A percentile compares a stretch with the other conserved stretches of the same genome.
Conservation (phyloP, 257 asterid genomes). For the Solanum arcanum region DNA sequence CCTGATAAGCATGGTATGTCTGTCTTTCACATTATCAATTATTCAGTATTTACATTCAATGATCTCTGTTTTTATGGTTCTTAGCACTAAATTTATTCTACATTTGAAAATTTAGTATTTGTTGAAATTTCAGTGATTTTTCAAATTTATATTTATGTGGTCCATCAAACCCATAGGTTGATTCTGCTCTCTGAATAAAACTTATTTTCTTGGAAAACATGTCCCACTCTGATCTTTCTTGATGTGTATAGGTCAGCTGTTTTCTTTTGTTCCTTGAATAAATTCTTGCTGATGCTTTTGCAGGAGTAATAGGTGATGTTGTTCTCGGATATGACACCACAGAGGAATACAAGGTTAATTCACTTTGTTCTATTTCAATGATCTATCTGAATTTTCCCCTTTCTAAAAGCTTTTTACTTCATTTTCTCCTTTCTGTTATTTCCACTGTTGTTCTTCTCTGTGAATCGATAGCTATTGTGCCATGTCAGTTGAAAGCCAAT, state of each 20-base stretch:
- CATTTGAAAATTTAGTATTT: neutral
- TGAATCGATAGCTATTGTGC: neutral
- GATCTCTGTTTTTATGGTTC: neutral
- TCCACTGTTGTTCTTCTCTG: neutral
- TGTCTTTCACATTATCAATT: neutral
- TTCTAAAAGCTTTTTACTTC: neutral
- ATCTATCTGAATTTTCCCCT: neutral
- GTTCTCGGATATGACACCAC: slow-evolving; percentile 76
- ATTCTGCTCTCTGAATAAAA: neutral
- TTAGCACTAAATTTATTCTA: neutral
- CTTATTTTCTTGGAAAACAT: neutral
- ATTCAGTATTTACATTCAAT: neutral
- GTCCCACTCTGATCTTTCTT: neutral
- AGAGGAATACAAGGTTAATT: slow-evolving; percentile 41
- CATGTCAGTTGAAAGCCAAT: neutral
- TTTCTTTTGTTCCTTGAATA: neutral
- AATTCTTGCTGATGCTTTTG: neutral
- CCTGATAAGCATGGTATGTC: slow-evolving; percentile 5
- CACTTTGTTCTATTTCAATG: neutral
- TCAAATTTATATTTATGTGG: neutral
- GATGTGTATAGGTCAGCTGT: neutral
- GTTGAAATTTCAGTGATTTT: neutral
- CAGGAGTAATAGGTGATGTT: slow-evolving; percentile 57
- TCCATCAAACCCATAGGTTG: neutral
- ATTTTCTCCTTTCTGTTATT: neutral